These are phyloP conservation scores for Coelastrella sp. DNA, from an alignment of 139 green algal species.

Conservation along the genomic window DNA sequence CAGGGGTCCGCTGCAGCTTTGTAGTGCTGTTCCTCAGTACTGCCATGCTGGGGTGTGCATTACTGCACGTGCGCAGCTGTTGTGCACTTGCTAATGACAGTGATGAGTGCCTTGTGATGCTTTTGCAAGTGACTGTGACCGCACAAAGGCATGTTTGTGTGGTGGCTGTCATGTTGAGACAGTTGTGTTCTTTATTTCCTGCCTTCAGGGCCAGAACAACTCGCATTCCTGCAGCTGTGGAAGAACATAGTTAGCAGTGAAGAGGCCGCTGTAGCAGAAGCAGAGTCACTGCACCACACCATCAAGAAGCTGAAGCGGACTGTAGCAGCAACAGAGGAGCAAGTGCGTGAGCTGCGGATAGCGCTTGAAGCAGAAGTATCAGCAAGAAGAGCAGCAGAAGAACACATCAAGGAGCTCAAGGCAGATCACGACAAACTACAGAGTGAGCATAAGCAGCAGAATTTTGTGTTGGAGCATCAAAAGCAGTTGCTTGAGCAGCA, in stretches of 20 bases:
- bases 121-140: too few species aligned
- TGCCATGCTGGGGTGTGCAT: too few species aligned
- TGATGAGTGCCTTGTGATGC: too few species aligned
- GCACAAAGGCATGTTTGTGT: too few species aligned
- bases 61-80: too few species aligned
- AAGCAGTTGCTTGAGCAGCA: conserved; percentile 41
- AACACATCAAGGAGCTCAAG: neutral
- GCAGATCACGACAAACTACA: neutral
- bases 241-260: conserved; percentile 3
- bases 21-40: too few species aligned
- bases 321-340: neutral
- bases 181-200: too few species aligned
- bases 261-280: neutral
- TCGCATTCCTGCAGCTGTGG: conserved; percentile 33
- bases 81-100: too few species aligned
- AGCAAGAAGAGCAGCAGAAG: neutral
- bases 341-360: neutral
- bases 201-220: conserved; percentile 15
- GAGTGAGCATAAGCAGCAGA: conserved; percentile 7
- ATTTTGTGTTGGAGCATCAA: conserved; percentile 15
- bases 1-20: too few species aligned
- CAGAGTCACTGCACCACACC: neutral
- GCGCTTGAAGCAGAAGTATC: neutral
- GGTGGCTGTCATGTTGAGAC: too few species aligned
- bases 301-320: conserved; percentile 1